Evolutionary conservation across 1,139 yeast species (phyloP).

Genomic region (Magnusiomyces ingens): DNA sequence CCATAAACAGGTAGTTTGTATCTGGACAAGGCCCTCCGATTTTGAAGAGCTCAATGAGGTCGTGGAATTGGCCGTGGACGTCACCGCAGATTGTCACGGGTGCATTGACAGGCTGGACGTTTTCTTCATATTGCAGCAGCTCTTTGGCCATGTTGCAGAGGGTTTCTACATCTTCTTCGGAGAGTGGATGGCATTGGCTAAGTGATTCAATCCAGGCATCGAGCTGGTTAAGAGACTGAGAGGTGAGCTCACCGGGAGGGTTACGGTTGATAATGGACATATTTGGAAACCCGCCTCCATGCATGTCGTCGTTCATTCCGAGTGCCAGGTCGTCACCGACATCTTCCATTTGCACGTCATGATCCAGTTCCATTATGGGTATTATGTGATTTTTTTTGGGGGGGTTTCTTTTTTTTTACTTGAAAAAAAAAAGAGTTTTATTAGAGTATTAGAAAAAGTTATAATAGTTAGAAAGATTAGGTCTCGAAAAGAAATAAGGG

Average conservation of each 20-base stretch:
- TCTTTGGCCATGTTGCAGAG: conserved; percentile 51
- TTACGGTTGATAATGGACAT: conserved; percentile 5
- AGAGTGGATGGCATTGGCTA: conserved; percentile 69
- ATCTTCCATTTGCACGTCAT: conserved; percentile 16
- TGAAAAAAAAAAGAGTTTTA: background rate
- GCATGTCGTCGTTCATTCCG: conserved; percentile 2
- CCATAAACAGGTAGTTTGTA: conserved; percentile 73
- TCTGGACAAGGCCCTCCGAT: conserved; percentile 88
- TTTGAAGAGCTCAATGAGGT: conserved; percentile 74
- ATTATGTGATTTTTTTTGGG: background rate
- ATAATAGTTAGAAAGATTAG: background rate
- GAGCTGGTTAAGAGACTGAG: conserved; percentile 48
- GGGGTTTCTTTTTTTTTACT: no score
- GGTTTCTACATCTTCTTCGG: conserved; percentile 71
- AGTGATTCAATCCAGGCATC: conserved; percentile 84
- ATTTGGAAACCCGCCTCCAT: background rate
- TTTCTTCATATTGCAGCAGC: conserved; percentile 54
- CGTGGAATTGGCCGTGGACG: conserved; percentile 96
- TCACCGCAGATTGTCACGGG: conserved; percentile 99
- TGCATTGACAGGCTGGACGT: conserved; percentile 89
- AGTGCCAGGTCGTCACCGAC: conserved; percentile 10
- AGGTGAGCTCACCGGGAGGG: conserved; percentile 6
- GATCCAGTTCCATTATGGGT: conserved; percentile 13
- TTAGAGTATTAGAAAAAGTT: background rate
- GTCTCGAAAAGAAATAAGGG: no score